Conservation (phyloP, 179 eudicot species). For the Spergularia azorica region DNA sequence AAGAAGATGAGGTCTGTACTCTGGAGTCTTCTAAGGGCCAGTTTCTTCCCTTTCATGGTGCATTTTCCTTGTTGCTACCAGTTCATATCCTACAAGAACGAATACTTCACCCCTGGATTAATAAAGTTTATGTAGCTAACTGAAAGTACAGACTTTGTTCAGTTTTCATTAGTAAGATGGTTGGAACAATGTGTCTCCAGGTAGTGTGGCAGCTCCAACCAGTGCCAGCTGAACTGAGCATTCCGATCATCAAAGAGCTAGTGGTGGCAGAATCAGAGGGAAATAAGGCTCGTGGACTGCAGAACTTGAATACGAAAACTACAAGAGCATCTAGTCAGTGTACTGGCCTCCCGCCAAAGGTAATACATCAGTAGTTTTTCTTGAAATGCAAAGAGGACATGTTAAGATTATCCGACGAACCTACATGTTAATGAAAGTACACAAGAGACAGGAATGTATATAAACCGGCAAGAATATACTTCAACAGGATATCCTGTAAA, state of each 20-base stretch:
- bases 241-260: constrained; percentile 46
- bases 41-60: neutral
- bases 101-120: too few species aligned
- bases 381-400: neutral
- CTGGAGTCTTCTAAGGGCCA: neutral
- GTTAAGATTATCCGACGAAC: neutral
- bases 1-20: constrained; percentile 46
- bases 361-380: neutral
- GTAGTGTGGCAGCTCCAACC: constrained; percentile 49
- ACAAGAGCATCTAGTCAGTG: constrained; percentile 7
- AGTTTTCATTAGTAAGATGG: neutral
- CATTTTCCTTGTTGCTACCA: neutral
- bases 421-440: too few species aligned
- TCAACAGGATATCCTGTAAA: neutral
- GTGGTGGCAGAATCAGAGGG: constrained; percentile 16
- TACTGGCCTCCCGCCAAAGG: constrained; percentile 28
- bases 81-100: neutral
- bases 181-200: constrained; percentile 28
- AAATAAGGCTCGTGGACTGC: constrained; percentile 11
- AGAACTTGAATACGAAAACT: constrained; percentile 6
- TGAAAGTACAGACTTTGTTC: neutral
- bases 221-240: constrained; percentile 38
- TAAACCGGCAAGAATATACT: neutral
- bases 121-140: too few species aligned
- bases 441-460: neutral